Conservation (phyloP, 352 stramenopile genomes). For the Phytophthora tubulina region DNA sequence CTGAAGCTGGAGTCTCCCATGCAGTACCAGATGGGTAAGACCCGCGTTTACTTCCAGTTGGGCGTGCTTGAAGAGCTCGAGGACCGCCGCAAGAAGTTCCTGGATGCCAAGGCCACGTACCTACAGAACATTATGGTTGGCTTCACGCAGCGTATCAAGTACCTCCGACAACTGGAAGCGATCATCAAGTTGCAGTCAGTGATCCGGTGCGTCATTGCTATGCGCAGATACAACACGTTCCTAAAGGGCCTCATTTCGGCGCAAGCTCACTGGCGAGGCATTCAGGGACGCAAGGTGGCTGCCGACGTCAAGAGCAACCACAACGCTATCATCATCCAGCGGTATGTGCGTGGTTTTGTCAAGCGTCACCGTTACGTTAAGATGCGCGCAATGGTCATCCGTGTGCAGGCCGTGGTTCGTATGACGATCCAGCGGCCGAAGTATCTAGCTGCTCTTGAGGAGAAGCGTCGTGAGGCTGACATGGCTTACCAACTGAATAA, state of each 20-base stretch:
- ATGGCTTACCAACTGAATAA: constrained; percentile 88
- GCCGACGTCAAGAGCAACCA: constrained; percentile 85
- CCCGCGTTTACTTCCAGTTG: constrained; percentile 89
- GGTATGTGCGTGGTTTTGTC: constrained; percentile 76
- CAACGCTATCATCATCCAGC: constrained; percentile 86
- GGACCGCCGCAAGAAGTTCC: constrained; percentile 86
- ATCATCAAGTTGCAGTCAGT: constrained; percentile 90
- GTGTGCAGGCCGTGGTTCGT: constrained; percentile 79
- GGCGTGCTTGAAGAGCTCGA: constrained; percentile 88
- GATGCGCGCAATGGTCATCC: constrained; percentile 77
- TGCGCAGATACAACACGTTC: constrained; percentile 90
- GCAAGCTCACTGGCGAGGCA: constrained; percentile 79
- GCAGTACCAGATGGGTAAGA: constrained; percentile 90
- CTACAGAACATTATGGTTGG: constrained; percentile 84
- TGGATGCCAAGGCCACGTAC: constrained; percentile 83
- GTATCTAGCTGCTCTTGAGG: constrained; percentile 75
- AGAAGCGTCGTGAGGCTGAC: constrained; percentile 87
- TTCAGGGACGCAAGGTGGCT: constrained; percentile 72
- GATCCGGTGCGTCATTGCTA: constrained; percentile 82
- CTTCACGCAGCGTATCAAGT: constrained; percentile 81
- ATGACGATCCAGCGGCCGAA: constrained; percentile 88
- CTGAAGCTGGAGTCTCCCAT: constrained; percentile 74
- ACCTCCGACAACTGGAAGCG: constrained; percentile 74
- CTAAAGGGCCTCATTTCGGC: constrained; percentile 64
- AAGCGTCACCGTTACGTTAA: constrained; percentile 73